Conservation (phyloP, 345 rosid species). For the Acer campestre region DNA sequence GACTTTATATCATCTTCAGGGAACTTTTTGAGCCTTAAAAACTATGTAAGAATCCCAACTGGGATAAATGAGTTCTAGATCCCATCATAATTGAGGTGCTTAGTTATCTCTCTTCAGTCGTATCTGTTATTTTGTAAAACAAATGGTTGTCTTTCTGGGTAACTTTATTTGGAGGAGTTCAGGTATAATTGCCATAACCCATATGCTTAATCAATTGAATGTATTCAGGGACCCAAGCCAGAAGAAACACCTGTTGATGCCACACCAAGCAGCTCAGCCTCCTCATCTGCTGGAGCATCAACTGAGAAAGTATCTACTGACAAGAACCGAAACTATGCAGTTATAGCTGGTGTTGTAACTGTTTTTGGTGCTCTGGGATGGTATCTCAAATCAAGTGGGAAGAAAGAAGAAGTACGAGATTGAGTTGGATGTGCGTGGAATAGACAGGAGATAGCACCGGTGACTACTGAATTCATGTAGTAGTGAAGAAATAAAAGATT, state of each 20-base stretch:
- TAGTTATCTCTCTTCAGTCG: neutral
- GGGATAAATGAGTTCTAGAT: neutral
- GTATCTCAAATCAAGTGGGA: conserved; percentile 74
- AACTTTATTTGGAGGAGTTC: neutral
- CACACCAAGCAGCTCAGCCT: conserved; percentile 33
- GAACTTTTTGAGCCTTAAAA: neutral
- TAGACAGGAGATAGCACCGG: neutral
- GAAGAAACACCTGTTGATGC: conserved; percentile 57
- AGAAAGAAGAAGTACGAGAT: conserved; percentile 73
- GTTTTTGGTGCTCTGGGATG: conserved; percentile 74
- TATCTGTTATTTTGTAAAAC: too few relatives aligned
- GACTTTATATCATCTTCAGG: neutral
- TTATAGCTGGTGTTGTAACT: conserved; percentile 72
- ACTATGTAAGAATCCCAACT: neutral
- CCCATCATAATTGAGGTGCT: neutral
- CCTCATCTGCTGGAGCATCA: conserved; percentile 49
- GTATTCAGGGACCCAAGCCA: conserved; percentile 67
- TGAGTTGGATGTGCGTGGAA: conserved; percentile 27
- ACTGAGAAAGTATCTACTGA: conserved; percentile 70
- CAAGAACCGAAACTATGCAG: conserved; percentile 77
- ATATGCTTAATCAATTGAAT: neutral
- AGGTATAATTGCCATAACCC: neutral
- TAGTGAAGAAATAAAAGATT: conserved; percentile 16
- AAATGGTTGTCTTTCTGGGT: neutral
- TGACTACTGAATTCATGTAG: neutral